Evolutionary conservation across 331 rosid genomes (phyloP).

Genomic region (Stylosanthes scabra): DNA sequence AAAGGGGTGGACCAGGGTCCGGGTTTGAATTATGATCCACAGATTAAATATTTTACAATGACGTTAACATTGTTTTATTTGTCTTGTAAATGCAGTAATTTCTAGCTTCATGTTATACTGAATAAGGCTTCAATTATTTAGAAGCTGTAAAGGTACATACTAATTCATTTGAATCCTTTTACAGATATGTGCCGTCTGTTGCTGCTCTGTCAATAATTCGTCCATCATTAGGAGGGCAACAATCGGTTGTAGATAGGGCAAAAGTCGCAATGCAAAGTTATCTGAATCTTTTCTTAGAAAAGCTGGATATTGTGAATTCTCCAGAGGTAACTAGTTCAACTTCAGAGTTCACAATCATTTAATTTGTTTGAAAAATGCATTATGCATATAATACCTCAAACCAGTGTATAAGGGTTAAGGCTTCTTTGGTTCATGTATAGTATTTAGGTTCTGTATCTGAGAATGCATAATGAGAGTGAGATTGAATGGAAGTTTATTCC

Average conservation of each 20-base stretch:
- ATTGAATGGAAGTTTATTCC: slow-evolving; percentile 9
- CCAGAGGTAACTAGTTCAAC: slow-evolving; percentile 64
- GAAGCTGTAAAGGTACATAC: slow-evolving; percentile 24
- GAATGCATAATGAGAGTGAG: slow-evolving; percentile 26
- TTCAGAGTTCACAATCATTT: slow-evolving; percentile 16
- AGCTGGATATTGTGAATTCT: slow-evolving; percentile 85
- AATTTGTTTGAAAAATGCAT: slow-evolving; percentile 26
- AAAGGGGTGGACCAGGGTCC: slow-evolving; percentile 5
- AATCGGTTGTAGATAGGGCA: slow-evolving; percentile 74
- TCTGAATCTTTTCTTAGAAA: slow-evolving; percentile 83
- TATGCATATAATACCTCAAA: slow-evolving; percentile 23
- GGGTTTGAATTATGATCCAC: slow-evolving; percentile 26
- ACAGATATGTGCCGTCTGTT: slow-evolving; percentile 82
- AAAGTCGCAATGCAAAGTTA: slow-evolving; percentile 89
- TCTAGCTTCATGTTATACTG: slow-evolving; percentile 18
- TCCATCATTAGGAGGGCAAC: slow-evolving; percentile 81
- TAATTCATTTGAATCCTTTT: slow-evolving; percentile 33
- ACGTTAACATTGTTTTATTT: slow-evolving; percentile 14
- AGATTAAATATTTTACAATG: slow-evolving; percentile 22
- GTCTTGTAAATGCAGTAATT: slow-evolving; percentile 2
- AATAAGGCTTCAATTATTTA: slow-evolving; percentile 17
- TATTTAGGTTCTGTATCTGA: slow-evolving; percentile 18
- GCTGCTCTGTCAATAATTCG: slow-evolving; percentile 89
- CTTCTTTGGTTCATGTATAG: background rate
- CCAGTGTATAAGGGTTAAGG: slow-evolving; percentile 17